Evolutionary conservation across 1,284 basidiomycete genomes (phyloP).

Genomic region (Papiliotrema fonsecae): DNA sequence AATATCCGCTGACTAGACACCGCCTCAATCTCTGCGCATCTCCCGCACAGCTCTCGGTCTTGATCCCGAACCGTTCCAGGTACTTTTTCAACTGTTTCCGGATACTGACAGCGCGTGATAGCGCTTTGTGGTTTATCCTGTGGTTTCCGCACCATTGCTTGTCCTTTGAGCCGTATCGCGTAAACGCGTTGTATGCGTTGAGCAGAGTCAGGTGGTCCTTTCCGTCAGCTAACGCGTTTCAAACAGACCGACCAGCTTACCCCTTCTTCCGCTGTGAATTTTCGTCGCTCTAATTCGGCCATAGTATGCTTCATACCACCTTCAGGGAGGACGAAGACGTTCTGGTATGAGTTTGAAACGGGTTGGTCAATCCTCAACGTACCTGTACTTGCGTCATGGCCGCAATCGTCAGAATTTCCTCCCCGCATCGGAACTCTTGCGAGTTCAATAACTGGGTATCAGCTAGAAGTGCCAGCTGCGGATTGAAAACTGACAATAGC

Average conservation of each 20-base stretch:
- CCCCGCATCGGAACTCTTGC: constrained; percentile 75
- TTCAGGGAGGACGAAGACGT: constrained; percentile 80
- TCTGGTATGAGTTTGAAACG: constrained; percentile 51
- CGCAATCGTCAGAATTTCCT: constrained; percentile 90
- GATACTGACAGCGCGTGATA: constrained; percentile 88
- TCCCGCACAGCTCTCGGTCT: constrained; percentile 73
- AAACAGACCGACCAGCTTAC: constrained; percentile 50
- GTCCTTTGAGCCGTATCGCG: constrained; percentile 67
- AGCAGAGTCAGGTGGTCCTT: constrained; percentile 86
- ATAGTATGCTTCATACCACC: constrained; percentile 70
- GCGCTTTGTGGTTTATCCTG: constrained; percentile 82
- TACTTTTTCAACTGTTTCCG: constrained; percentile 88
- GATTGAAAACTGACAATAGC: constrained; percentile 49
- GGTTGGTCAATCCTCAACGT: neutral
- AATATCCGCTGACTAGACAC: constrained; percentile 88
- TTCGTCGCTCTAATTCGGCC: constrained; percentile 82
- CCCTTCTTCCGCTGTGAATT: constrained; percentile 96
- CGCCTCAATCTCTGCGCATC: constrained; percentile 70
- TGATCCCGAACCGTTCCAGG: constrained; percentile 77
- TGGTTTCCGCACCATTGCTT: constrained; percentile 90
- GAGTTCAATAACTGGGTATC: constrained; percentile 70
- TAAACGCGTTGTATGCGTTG: constrained; percentile 92
- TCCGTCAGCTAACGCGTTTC: neutral
- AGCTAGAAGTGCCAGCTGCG: neutral
- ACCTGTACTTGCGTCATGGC: constrained; percentile 91